Percentiles rank a stretch among this genome's conserved stretches.
Conservation (phyloP, 805 yeast species). For the Pichia insulana region DNA sequence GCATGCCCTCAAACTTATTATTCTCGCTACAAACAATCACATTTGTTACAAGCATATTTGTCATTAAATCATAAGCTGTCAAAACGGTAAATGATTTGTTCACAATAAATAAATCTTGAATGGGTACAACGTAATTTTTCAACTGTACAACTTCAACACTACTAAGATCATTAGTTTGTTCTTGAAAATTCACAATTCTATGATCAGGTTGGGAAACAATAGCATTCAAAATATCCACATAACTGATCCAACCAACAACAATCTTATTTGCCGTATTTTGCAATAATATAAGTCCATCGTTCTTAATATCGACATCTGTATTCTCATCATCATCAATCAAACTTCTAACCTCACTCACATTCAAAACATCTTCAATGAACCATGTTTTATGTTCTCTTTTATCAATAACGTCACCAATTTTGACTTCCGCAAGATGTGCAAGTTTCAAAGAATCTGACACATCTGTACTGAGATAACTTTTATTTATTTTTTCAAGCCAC, state of each 20-base stretch:
- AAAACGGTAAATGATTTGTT: conserved; percentile 26
- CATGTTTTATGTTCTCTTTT: background rate
- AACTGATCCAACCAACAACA: conserved; percentile 8
- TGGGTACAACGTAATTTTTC: conserved; percentile 4
- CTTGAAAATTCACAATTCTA: conserved; percentile 2
- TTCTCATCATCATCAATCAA: background rate
- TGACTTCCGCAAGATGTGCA: conserved; percentile 29
- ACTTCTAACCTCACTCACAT: background rate
- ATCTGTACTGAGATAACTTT: conserved; percentile 35
- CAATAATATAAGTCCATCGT: conserved; percentile 9
- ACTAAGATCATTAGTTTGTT: background rate
- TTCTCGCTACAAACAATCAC: conserved; percentile 25
- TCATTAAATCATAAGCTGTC: conserved; percentile 31
- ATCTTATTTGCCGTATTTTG: background rate
- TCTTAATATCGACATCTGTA: background rate
- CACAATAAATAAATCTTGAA: conserved; percentile 20
- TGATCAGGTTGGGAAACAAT: background rate
- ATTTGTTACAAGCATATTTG: conserved; percentile 29
- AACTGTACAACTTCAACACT: background rate
- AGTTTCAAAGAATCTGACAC: conserved; percentile 25
- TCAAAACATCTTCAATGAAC: conserved; percentile 5
- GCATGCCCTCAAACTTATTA: conserved; percentile 9
- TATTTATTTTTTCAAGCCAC: conserved; percentile 35
- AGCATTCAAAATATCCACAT: conserved; percentile 1
- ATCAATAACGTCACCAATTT: conserved; percentile 1